These are phyloP conservation scores for Sugiyamaella grinbergsii DNA, from an alignment of 1,139 yeast genomes.

Conservation along the genomic window DNA sequence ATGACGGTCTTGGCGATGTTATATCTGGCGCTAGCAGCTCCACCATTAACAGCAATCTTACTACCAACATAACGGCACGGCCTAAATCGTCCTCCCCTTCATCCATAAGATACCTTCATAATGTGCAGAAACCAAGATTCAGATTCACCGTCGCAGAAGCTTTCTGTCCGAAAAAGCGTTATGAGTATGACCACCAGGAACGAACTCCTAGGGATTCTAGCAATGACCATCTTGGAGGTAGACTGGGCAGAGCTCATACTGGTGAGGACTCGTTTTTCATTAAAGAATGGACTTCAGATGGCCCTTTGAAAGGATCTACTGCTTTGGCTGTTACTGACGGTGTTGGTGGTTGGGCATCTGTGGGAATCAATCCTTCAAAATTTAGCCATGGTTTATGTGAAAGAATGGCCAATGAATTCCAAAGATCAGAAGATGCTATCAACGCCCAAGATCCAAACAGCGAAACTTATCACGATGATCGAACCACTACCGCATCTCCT, in stretches of 20 bases:
- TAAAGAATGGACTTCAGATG: conserved; percentile 42
- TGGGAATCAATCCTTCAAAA: conserved; percentile 76
- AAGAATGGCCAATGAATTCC: conserved; percentile 35
- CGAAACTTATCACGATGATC: conserved; percentile 16
- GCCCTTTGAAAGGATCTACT: conserved; percentile 49
- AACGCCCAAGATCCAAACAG: conserved; percentile 15
- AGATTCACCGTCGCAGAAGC: conserved; percentile 27
- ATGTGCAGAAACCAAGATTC: conserved; percentile 21
- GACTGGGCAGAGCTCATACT: conserved; percentile 41
- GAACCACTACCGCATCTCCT: conserved; percentile 44
- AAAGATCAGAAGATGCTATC: conserved; percentile 17
- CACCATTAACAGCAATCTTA: not conserved
- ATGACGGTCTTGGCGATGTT: not conserved
- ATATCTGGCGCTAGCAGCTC: not conserved
- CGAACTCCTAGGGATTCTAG: conserved; percentile 13
- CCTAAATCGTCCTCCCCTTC: conserved; percentile 5
- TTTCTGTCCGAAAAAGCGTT: conserved; percentile 26
- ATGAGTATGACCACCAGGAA: conserved; percentile 18
- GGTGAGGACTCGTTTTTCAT: conserved; percentile 89
- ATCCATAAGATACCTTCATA: conserved; percentile 17
- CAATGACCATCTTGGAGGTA: conserved; percentile 8
- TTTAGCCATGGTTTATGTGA: conserved; percentile 43
- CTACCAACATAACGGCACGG: not conserved
- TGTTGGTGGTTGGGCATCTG: conserved; percentile 96
- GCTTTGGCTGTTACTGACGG: conserved; percentile 96